Evolutionary conservation across 495 filamentous ascomycete genomes (phyloP).

Genomic region (Lasiosphaeria ovina): DNA sequence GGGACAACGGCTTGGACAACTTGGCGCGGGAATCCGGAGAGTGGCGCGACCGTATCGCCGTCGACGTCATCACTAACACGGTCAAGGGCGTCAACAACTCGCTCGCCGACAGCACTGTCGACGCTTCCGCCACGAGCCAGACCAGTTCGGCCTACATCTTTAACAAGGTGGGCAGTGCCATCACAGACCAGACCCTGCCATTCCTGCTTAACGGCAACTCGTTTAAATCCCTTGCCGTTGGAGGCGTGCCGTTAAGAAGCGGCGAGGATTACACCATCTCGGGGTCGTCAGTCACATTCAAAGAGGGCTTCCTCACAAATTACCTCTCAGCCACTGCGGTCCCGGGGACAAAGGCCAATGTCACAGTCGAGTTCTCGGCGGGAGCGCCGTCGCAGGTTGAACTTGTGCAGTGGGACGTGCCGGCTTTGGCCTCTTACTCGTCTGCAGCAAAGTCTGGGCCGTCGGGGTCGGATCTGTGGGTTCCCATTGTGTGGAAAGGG

Average conservation of each 20-base stretch:
- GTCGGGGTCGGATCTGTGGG: constrained; percentile 43
- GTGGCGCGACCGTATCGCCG: constrained; percentile 52
- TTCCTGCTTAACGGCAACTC: constrained; percentile 58
- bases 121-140: constrained; percentile 45
- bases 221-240: constrained; percentile 44
- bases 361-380: constrained; percentile 52
- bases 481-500: constrained; percentile 55
- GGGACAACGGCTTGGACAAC: constrained; percentile 57
- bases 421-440: constrained; percentile 38
- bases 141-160: constrained; percentile 54
- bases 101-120: constrained; percentile 53
- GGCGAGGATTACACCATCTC: constrained; percentile 49
- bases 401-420: constrained; percentile 51
- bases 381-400: constrained; percentile 48
- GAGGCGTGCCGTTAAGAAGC: constrained; percentile 29
- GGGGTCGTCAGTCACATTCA: constrained; percentile 47
- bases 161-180: constrained; percentile 48
- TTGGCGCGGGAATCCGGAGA: constrained; percentile 43
- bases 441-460: constrained; percentile 42
- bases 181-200: constrained; percentile 42
- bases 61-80: constrained; percentile 48
- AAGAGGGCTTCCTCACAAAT: constrained; percentile 45
- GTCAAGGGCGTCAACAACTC: constrained; percentile 46
- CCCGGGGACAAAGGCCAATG: constrained; percentile 46
- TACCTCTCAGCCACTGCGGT: constrained; percentile 38